Conservation (phyloP, 805 yeast species). For the Jamesozyma piceae region DNA sequence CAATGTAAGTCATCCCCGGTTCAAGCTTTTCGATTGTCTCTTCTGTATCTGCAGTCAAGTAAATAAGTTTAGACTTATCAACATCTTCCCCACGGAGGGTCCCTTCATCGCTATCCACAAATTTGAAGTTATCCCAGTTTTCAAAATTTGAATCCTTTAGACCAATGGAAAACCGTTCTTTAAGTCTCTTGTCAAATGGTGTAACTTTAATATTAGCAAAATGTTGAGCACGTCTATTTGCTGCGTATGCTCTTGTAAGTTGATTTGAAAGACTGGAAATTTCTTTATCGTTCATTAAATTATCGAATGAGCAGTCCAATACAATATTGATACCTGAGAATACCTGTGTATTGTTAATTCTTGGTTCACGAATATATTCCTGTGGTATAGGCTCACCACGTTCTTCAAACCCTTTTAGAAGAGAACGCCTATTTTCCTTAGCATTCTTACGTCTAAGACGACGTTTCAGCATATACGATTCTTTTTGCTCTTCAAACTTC, state of each 20-base stretch:
- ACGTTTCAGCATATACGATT: conserved; percentile 43
- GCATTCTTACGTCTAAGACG: conserved; percentile 46
- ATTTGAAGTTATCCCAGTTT: conserved; percentile 59
- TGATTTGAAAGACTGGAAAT: conserved; percentile 66
- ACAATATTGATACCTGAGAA: conserved; percentile 46
- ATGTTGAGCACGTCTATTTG: conserved; percentile 52
- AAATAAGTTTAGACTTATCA: conserved; percentile 41
- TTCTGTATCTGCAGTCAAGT: conserved; percentile 82
- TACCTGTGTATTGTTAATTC: conserved; percentile 35
- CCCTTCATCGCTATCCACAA: conserved; percentile 35
- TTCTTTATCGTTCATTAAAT: conserved; percentile 71
- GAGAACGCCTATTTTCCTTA: conserved; percentile 33
- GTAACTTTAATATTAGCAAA: conserved; percentile 53
- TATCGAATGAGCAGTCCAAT: conserved; percentile 89
- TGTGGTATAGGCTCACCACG: conserved; percentile 35
- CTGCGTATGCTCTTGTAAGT: conserved; percentile 72
- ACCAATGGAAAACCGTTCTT: conserved; percentile 56
- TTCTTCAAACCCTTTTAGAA: conserved; percentile 29
- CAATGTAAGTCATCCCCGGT: conserved; percentile 65
- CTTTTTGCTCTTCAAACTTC: conserved; percentile 57
- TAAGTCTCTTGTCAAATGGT: conserved; percentile 56
- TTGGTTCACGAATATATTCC: conserved; percentile 32
- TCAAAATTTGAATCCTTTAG: conserved; percentile 45
- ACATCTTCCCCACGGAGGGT: conserved; percentile 26
- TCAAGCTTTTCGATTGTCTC: conserved; percentile 55